Percentiles rank a stretch among this genome's conserved stretches.
These are phyloP conservation scores for Dentipellis fragilis DNA, from an alignment of 768 basidiomycete genomes.

Conservation along the genomic window DNA sequence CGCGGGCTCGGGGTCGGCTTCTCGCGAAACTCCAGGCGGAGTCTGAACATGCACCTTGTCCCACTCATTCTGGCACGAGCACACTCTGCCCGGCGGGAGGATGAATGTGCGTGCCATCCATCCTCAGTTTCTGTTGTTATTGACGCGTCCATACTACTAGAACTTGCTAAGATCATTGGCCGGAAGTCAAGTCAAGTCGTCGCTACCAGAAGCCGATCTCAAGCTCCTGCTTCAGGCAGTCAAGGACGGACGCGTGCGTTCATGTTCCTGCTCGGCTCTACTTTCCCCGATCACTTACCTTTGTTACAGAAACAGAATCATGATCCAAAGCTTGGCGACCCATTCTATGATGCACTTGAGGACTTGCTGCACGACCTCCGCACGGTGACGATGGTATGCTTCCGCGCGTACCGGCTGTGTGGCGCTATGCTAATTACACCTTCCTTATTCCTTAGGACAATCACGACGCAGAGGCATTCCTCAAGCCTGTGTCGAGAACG, in stretches of 20 bases:
- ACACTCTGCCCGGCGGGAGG: conserved; percentile 19
- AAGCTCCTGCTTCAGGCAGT: conserved; percentile 75
- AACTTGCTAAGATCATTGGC: conserved; percentile 87
- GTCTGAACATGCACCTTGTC: conserved; percentile 19
- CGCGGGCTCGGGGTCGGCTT: background rate
- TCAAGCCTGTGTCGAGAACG: conserved; percentile 82
- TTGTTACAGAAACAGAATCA: conserved; percentile 30
- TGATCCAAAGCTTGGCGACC: conserved; percentile 69
- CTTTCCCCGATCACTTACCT: too few species aligned
- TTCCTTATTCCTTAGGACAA: conserved; percentile 44
- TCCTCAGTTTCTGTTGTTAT: conserved; percentile 8
- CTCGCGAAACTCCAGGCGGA: conserved; percentile 14
- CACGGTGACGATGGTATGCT: conserved; percentile 55
- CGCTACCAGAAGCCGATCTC: conserved; percentile 59
- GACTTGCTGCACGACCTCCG: conserved; percentile 80
- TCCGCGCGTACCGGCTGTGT: conserved; percentile 18
- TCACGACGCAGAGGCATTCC: conserved; percentile 87
- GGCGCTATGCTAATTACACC: conserved; percentile 17
- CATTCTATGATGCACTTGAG: conserved; percentile 92
- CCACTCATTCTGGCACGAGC: conserved; percentile 17
- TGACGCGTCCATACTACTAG: conserved; percentile 27
- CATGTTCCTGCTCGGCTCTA: background rate
- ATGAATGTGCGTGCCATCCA: conserved; percentile 32
- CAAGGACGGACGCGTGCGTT: conserved; percentile 79
- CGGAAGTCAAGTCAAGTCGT: conserved; percentile 57